phyloP scores from a whole-genome alignment of 768 basidiomycete genomes.

The Polyporus arcularius region DNA sequence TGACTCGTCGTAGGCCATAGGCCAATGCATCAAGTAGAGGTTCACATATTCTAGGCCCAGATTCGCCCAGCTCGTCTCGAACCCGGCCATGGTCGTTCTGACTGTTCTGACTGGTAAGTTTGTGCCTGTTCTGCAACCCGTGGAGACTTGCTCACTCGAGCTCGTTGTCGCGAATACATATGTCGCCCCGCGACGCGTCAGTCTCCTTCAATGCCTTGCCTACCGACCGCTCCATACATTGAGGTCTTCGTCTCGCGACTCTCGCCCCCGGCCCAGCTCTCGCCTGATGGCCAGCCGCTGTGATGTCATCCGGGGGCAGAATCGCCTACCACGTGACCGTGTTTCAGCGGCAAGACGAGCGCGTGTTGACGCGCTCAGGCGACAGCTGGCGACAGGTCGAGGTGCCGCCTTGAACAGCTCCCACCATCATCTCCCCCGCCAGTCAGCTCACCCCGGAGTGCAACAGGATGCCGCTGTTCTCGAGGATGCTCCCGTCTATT shows the following conservation, averaged over 20 bases:
- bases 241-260: no score
- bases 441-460: background rate
- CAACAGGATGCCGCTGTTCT: conserved; percentile 47
- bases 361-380: background rate
- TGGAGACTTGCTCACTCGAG: conserved; percentile 32
- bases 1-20: conserved; percentile 4
- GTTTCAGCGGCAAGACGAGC: background rate
- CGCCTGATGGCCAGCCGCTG: background rate
- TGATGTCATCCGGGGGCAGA: conserved; percentile 3
- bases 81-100: conserved; percentile 32
- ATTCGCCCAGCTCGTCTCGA: conserved; percentile 29
- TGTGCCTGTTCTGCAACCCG: background rate
- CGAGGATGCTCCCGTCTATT: conserved; percentile 51
- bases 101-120: conserved; percentile 26
- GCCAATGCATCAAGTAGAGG: conserved; percentile 49
- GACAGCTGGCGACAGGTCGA: background rate
- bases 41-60: conserved; percentile 38
- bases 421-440: conserved; percentile 2
- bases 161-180: conserved; percentile 59
- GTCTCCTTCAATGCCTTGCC: conserved; percentile 48
- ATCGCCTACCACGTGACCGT: conserved; percentile 4
- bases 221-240: conserved; percentile 31
- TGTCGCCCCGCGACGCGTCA: conserved; percentile 43
- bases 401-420: background rate
- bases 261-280: no score